A percentile compares a stretch with the other conserved stretches of the same genome.
Conservation (phyloP, 129 eudicot species). For the Apium graveolens region DNA sequence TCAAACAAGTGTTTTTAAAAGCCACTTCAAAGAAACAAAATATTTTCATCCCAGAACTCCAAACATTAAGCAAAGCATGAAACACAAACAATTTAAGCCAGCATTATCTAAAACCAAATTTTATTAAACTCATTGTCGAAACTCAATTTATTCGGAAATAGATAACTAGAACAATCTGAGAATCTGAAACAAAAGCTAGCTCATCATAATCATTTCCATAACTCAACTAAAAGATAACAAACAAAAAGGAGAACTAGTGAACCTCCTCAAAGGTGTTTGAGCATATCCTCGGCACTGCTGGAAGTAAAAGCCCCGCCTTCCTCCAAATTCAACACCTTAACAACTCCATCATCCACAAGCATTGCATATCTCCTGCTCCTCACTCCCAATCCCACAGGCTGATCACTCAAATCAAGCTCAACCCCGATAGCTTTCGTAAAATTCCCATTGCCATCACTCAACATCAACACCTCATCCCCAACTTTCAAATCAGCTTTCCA, state of each 20-base stretch:
- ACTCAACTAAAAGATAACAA: neutral
- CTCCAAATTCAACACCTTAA: slow-evolving; percentile 76
- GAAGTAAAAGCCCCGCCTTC: slow-evolving; percentile 82
- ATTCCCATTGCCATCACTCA: slow-evolving; percentile 84
- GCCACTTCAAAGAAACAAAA: neutral
- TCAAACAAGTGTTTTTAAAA: neutral
- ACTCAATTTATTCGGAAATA: neutral
- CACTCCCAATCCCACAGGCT: slow-evolving; percentile 79
- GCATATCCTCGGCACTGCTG: slow-evolving; percentile 87
- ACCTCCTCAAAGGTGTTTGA: slow-evolving; percentile 39
- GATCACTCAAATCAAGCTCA: slow-evolving; percentile 78
- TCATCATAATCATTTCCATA: neutral
- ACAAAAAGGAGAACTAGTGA: neutral
- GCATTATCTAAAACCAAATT: neutral
- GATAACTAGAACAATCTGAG: neutral
- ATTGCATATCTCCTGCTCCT: slow-evolving; percentile 84
- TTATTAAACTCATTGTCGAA: neutral
- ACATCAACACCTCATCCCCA: slow-evolving; percentile 57
- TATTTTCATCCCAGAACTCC: neutral
- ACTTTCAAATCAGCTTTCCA: slow-evolving; percentile 59
- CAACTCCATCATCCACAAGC: slow-evolving; percentile 88
- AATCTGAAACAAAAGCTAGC: neutral
- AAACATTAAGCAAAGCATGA: neutral
- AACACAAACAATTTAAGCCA: neutral
- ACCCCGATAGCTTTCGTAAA: slow-evolving; percentile 77